Conservation (phyloP, 2,329 filamentous ascomycete species). For the Scedosporium aurantiacum region DNA sequence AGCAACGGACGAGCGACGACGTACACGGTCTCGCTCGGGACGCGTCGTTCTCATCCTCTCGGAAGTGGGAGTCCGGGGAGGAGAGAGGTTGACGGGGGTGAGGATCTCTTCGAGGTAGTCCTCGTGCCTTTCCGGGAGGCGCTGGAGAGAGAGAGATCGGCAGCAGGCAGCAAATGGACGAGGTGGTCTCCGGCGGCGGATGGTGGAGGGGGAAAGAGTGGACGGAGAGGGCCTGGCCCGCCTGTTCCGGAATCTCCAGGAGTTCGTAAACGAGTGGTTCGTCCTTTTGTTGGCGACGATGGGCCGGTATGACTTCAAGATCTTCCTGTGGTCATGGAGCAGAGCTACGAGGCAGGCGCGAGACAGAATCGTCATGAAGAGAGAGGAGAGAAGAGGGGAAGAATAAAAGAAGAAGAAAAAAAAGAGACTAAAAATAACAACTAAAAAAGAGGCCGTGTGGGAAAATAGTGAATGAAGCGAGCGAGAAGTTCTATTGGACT, state of each 20-base stretch:
- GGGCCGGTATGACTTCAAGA: constrained; percentile 30
- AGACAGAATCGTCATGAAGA: constrained; percentile 5
- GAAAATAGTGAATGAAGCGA: background rate
- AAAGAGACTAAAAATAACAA: background rate
- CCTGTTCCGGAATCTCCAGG: constrained; percentile 25
- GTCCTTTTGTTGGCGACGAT: constrained; percentile 31
- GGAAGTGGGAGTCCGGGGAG: constrained; percentile 13
- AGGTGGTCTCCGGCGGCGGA: constrained; percentile 3
- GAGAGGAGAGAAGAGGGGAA: background rate
- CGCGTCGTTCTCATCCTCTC: constrained; percentile 18
- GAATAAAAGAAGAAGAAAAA: background rate
- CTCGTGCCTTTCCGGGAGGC: background rate
- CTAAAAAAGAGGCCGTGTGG: background rate
- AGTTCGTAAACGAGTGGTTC: constrained; percentile 21
- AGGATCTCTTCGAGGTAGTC: background rate
- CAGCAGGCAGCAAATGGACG: constrained; percentile 2
- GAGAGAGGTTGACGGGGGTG: background rate
- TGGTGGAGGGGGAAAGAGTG: constrained; percentile 22
- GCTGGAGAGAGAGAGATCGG: constrained; percentile 6
- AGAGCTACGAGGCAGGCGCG: constrained; percentile 28
- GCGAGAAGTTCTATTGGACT: constrained; percentile 1
- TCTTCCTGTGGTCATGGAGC: constrained; percentile 30
- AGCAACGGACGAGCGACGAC: constrained; percentile 27
- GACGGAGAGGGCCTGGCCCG: constrained; percentile 24
- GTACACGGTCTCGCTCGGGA: constrained; percentile 20